A percentile compares a stretch with the other conserved stretches of the same genome.
Evolutionary conservation across 345 rosid genomes (phyloP).

Genomic region (Murraya paniculata): DNA sequence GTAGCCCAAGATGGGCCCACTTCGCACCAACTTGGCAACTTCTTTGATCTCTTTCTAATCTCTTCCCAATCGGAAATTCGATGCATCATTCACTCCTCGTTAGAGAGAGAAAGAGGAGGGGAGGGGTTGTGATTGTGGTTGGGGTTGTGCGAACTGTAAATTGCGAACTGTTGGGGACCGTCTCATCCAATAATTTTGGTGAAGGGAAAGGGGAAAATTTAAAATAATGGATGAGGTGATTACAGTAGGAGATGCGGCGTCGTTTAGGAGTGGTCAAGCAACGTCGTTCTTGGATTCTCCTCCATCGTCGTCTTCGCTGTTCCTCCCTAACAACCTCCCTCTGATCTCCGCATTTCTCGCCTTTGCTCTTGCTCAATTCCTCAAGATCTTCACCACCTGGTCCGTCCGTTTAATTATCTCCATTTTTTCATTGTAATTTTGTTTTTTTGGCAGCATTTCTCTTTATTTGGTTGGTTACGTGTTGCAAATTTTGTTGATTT

Average conservation of each 20-base stretch:
- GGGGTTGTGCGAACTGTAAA: neutral
- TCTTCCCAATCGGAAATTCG: too few species aligned
- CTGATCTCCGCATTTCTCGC: conserved; percentile 86
- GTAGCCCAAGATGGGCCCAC: neutral
- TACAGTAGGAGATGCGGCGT: conserved; percentile 48
- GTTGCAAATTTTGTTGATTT: neutral
- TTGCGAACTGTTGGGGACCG: neutral
- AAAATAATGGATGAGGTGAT: conserved; percentile 54
- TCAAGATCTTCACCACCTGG: conserved; percentile 96
- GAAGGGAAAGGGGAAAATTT: neutral
- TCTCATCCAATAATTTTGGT: neutral
- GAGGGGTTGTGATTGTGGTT: neutral
- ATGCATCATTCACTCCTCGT: neutral
- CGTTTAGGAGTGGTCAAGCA: conserved; percentile 22
- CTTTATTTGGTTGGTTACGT: neutral
- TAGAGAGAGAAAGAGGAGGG: neutral
- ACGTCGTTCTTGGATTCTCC: conserved; percentile 8
- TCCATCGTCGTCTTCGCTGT: conserved; percentile 37
- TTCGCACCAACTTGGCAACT: neutral
- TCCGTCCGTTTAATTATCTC: conserved; percentile 29
- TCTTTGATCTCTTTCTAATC: neutral
- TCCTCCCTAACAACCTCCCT: conserved; percentile 66
- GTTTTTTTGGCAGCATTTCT: neutral
- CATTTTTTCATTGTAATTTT: neutral
- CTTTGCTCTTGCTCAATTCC: conserved; percentile 91